Base-by-base conservation (phyloP, 2,329 filamentous ascomycete genomes). In the Neonectria ditissima region DNA sequence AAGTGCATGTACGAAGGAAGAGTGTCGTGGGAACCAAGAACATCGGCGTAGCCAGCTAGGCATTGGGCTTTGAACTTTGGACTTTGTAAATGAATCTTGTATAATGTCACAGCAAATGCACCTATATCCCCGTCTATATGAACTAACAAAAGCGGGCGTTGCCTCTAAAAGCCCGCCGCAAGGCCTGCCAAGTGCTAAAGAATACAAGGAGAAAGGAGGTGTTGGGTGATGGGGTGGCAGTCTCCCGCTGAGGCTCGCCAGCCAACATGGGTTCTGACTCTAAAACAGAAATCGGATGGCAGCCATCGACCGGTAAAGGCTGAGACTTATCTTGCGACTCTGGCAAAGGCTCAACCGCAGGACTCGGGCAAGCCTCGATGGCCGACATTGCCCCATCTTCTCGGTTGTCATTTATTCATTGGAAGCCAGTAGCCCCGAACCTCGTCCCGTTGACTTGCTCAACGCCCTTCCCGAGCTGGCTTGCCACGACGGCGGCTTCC, bases 401-500 rank as follows among this genome's bases (percentile, higher is more conserved):
- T 43, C 56, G 41, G 26, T 55, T 37, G 30, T 65, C 30, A 18
- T 43, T 30, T 26, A 47, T 58, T 71, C 54, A 73, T 56, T 71
- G 62, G 6, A 59, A 52, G 24, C 32, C 58, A 18, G 55, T 44
- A 28, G 65, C 44, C 39, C 67, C 65, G 52, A 68, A 65, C 52
- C 75, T 72, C 24, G 78, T 79, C 13, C 78, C 78, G 47, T 80
- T 80, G 45, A 80, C 77, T 22, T 73, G 74, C 65, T 80, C 74
- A 30, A 76, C 75, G 10, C 79, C 80, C 65, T 80, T 75, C 48
- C 79, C 78, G 47, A 92, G 79, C 77, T 91, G 86, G 68, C 88
- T 87, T 16, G 91, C 91, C 48, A 92, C 88, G 50, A 88, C 85
- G 4, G 90, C 89, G 13, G 91, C 89, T 77, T 93, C 90, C 56